These are phyloP conservation scores for Diddensiella caesifluorescens DNA, from an alignment of 805 yeast genomes.

Conservation along the genomic window DNA sequence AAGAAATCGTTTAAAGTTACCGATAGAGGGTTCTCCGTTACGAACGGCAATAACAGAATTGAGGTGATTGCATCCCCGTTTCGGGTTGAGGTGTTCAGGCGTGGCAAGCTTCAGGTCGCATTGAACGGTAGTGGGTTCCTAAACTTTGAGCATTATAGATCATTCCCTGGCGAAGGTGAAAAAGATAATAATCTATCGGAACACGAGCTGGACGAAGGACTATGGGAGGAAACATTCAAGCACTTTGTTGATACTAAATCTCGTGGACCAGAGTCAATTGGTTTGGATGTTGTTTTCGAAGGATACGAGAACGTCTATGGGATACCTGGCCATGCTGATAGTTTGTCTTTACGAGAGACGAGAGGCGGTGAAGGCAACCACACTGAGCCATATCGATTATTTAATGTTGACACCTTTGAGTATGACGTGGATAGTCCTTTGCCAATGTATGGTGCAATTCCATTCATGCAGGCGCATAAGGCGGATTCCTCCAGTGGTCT, in stretches of 20 bases:
- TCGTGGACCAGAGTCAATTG: constrained; percentile 73
- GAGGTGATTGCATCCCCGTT: constrained; percentile 45
- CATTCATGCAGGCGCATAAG: constrained; percentile 68
- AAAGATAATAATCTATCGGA: constrained; percentile 26
- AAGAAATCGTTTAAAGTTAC: constrained; percentile 15
- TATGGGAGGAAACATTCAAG: constrained; percentile 70
- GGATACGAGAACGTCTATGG: constrained; percentile 68
- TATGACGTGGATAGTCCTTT: constrained; percentile 72
- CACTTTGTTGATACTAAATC: constrained; percentile 57
- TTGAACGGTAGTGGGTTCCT: constrained; percentile 64
- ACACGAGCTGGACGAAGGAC: constrained; percentile 55
- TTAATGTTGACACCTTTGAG: constrained; percentile 89
- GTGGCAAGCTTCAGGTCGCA: constrained; percentile 43
- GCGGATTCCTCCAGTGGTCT: constrained; percentile 58
- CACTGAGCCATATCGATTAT: constrained; percentile 74
- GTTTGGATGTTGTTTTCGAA: constrained; percentile 61
- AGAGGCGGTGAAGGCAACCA: constrained; percentile 26
- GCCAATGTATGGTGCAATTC: constrained; percentile 93
- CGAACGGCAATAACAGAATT: constrained; percentile 36
- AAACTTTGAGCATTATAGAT: constrained; percentile 73
- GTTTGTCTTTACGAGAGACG: constrained; percentile 67
- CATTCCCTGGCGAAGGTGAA: constrained; percentile 30
- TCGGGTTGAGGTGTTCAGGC: constrained; percentile 41
- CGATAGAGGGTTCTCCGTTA: constrained; percentile 33
- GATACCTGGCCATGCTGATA: constrained; percentile 92